Percentiles rank a stretch among this genome's conserved stretches.
Evolutionary conservation across 495 filamentous ascomycete species (phyloP).

Genomic region (Coniosporium apollinis): DNA sequence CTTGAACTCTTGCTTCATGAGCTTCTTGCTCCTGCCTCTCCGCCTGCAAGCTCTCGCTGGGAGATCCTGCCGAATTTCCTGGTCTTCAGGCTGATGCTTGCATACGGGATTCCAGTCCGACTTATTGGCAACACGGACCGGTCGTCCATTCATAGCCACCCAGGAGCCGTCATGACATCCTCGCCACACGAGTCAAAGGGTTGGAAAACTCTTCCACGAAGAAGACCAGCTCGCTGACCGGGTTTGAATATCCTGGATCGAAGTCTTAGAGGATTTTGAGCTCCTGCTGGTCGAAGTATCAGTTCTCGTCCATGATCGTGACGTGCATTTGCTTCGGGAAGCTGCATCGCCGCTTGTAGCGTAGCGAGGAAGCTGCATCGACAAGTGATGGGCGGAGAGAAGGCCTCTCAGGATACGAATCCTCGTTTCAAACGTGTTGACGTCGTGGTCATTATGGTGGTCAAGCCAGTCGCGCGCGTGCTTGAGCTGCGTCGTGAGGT

Average conservation of each 20-base stretch:
- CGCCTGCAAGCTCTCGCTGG: constrained; percentile 73
- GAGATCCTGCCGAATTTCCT: constrained; percentile 55
- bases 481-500: constrained; percentile 68
- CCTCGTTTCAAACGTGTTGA: constrained; percentile 95
- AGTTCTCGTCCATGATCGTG: no score
- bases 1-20: no score
- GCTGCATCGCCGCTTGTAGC: no score
- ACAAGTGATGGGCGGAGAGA: constrained; percentile 87
- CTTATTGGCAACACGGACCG: no score
- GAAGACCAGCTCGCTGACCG: no score
- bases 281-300: no score
- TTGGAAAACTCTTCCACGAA: no score
- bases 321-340: no score
- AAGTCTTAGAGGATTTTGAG: no score
- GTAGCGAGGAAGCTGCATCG: constrained; percentile 29
- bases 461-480: constrained; percentile 82
- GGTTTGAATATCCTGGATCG: no score
- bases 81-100: constrained; percentile 72
- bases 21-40: no score
- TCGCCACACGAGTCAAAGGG: constrained; percentile 9
- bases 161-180: constrained; percentile 52
- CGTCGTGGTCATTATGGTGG: constrained; percentile 85
- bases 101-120: constrained; percentile 77
- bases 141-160: constrained; percentile 73
- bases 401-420: constrained; percentile 95